Base-by-base conservation (phyloP, 2,329 filamentous ascomycete species). In the Ophiostoma montium region DNA sequence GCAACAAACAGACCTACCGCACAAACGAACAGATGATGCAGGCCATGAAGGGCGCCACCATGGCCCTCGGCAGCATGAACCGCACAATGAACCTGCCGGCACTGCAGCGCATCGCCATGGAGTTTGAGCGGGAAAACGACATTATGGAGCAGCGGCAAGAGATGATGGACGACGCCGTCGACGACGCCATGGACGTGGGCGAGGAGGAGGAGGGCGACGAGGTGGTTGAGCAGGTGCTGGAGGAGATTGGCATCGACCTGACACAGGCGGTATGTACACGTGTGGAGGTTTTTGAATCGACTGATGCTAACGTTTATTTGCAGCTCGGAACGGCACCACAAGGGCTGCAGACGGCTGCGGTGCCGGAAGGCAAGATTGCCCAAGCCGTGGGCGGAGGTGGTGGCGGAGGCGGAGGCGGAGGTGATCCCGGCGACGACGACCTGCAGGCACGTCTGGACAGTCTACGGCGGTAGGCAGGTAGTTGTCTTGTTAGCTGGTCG, bases 11-110 rank as follows among this genome's bases (percentile, higher is more conserved):
- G 86, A 98, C 92, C 46, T 90, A 96, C 56, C 82, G 92, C 56
- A 95, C 89, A 57, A 98, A 98, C 66, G 92, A 98, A 65, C 90
- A 96, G 67, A 98, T 98, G 92, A 95, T 95, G 89, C 87, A 95
- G 66, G 92, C 89, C 9, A 96, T 98, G 92, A 98, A 95, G 67
- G 92, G 92, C 32, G 92, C 92, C 5, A 96, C 92, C 1, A 81
- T 83, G 66, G 82, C 95, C 3, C 72, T 98, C 8, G 88, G 89
- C 49, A 94, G 85, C 69, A 98, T 98, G 92, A 98, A 98, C 66
- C 78, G 85, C 56, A 86, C 86, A 55, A 96, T 96, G 89, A 96
- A 98, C 62, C 78, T 98, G 3, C 92, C 92, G 0, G 88, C 88
- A 16, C 72, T 98, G 32, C 90, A 96, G 65, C 80, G 90, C 51